Conservation (phyloP, 805 yeast genomes). For the Ogataea nitratoaversa region DNA sequence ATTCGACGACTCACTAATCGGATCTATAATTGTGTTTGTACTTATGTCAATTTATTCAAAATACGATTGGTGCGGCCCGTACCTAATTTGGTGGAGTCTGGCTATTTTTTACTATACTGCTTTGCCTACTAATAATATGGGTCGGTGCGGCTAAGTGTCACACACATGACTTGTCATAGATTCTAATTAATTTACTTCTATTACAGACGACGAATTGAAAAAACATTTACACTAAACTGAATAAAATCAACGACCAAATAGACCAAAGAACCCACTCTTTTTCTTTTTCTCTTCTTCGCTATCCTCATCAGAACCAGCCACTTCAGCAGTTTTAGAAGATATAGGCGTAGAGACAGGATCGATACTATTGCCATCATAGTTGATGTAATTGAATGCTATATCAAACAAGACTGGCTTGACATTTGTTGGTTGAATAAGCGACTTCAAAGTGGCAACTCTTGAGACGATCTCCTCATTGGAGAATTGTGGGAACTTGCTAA, state of each 20-base stretch:
- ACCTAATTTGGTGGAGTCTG: too few relatives aligned
- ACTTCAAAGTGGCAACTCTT: conserved; percentile 27
- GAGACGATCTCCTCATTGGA: conserved; percentile 29
- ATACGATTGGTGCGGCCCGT: too few relatives aligned
- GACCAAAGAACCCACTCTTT: conserved; percentile 69
- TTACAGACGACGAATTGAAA: too few relatives aligned
- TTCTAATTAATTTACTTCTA: too few relatives aligned
- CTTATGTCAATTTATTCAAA: too few relatives aligned
- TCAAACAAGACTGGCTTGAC: conserved; percentile 91
- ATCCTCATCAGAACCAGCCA: conserved; percentile 1
- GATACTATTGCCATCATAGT: conserved; percentile 36
- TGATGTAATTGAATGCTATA: conserved; percentile 78
- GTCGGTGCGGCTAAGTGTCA: too few relatives aligned
- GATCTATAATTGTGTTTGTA: too few relatives aligned
- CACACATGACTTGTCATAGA: too few relatives aligned
- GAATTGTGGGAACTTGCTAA: conserved; percentile 26
- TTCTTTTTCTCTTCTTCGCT: conserved; percentile 32
- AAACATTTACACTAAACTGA: too few relatives aligned
- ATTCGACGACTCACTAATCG: too few relatives aligned
- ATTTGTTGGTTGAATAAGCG: conserved; percentile 53
- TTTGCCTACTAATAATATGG: too few relatives aligned
- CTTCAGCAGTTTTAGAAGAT: conserved; percentile 4
- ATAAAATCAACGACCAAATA: conserved; percentile 52
- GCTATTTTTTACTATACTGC: too few relatives aligned
- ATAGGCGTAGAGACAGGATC: conserved; percentile 14